A percentile compares a stretch with the other conserved stretches of the same genome.
These are phyloP conservation scores for Cercis canadensis DNA, from an alignment of 306 rosid genomes.

Conservation along the genomic window DNA sequence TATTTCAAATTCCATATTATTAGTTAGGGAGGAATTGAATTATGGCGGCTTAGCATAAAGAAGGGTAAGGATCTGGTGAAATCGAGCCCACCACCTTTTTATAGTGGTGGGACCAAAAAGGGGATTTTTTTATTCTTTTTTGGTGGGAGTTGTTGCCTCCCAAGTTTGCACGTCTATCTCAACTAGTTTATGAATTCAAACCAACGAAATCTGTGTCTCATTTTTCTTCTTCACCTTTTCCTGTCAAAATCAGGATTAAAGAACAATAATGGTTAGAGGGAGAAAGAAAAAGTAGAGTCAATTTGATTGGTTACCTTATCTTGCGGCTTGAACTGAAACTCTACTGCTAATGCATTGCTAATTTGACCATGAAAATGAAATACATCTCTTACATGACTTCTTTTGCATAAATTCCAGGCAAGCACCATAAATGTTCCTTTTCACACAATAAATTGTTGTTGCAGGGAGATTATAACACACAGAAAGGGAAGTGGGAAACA, in stretches of 20 bases:
- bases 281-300: slow-evolving; percentile 2
- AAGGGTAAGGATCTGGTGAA: slow-evolving; percentile 15
- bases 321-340: slow-evolving; percentile 10
- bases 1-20: too few relatives aligned
- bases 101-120: slow-evolving; percentile 28
- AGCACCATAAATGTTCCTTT: slow-evolving; percentile 17
- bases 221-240: slow-evolving; percentile 23
- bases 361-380: slow-evolving; percentile 16
- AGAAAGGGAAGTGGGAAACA: too few relatives aligned
- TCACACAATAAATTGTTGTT: neutral
- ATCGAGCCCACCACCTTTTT: slow-evolving; percentile 26
- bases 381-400: neutral
- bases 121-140: neutral
- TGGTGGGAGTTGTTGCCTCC: slow-evolving; percentile 29
- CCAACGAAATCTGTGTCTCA: slow-evolving; percentile 14
- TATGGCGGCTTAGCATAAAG: too few relatives aligned
- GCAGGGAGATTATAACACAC: too few relatives aligned
- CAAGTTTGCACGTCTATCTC: slow-evolving; percentile 13
- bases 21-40: too few relatives aligned
- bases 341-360: slow-evolving; percentile 2
- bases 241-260: slow-evolving; percentile 2
- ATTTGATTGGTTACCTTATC: slow-evolving; percentile 7
- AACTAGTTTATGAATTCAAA: slow-evolving; percentile 16
- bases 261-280: neutral
- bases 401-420: slow-evolving; percentile 27